A percentile compares a stretch with the other conserved stretches of the same genome.
phyloP scores from a whole-genome alignment of 2,329 filamentous ascomycete species.

The Byssoonygena ceratinophila region DNA sequence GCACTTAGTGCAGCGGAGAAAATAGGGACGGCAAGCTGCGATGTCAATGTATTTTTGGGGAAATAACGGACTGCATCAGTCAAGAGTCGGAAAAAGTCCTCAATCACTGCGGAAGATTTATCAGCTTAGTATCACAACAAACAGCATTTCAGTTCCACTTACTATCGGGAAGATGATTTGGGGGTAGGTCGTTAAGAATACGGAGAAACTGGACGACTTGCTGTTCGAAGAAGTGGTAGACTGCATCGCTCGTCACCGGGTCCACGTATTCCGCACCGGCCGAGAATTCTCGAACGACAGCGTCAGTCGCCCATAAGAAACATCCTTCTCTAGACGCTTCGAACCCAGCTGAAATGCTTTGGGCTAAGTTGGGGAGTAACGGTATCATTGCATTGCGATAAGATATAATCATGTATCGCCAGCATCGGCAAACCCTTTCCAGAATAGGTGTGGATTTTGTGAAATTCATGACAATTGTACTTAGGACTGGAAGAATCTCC shows the following conservation, averaged over 20 bases:
- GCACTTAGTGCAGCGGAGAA: constrained; percentile 80
- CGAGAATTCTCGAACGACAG: constrained; percentile 89
- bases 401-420: constrained; percentile 93
- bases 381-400: constrained; percentile 84
- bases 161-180: constrained; percentile 62
- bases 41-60: constrained; percentile 70
- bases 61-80: constrained; percentile 91
- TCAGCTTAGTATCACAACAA: constrained; percentile 13
- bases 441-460: constrained; percentile 76
- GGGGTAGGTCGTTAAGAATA: constrained; percentile 74
- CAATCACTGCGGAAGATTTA: constrained; percentile 52
- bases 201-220: constrained; percentile 84
- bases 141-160: constrained; percentile 21
- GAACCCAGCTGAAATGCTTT: constrained; percentile 79
- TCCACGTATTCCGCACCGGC: constrained; percentile 80
- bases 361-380: constrained; percentile 71
- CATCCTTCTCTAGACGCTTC: constrained; percentile 79
- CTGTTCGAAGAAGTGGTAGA: constrained; percentile 89
- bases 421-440: constrained; percentile 87
- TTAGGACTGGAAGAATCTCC: constrained; percentile 79
- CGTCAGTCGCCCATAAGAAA: constrained; percentile 96
- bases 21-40: constrained; percentile 66
- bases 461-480: constrained; percentile 80
- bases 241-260: constrained; percentile 67
- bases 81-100: constrained; percentile 90